Percentiles rank a stretch among this genome's conserved stretches.
Evolutionary conservation across 352 stramenopile species (phyloP).

Genomic region (Salisapilia sapeloensis): DNA sequence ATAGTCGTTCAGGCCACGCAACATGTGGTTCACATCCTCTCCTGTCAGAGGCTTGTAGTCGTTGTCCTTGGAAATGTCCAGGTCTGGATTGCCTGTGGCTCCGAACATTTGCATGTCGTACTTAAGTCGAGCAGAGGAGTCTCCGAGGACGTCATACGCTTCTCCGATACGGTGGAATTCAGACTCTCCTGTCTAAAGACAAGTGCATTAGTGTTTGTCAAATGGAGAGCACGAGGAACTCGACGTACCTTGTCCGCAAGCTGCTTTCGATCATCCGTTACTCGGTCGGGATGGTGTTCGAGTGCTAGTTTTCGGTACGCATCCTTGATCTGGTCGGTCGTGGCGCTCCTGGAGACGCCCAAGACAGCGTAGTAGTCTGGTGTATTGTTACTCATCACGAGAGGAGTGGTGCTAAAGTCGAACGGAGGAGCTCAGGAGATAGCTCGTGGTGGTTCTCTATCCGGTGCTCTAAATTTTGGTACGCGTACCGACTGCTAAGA

Average conservation of each 20-base stretch:
- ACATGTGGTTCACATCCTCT: slow-evolving; percentile 57
- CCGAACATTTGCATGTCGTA: slow-evolving; percentile 66
- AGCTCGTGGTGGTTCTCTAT: no score
- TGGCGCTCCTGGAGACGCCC: slow-evolving; percentile 36
- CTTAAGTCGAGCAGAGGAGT: slow-evolving; percentile 22
- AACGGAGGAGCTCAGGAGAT: no score
- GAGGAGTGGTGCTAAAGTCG: no score
- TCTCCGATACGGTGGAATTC: slow-evolving; percentile 60
- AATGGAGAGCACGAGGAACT: slow-evolving; percentile 3
- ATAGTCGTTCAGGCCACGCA: slow-evolving; percentile 45
- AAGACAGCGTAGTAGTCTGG: slow-evolving; percentile 45
- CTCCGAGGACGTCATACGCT: slow-evolving; percentile 49
- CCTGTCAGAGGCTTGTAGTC: slow-evolving; percentile 55
- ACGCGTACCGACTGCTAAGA: no score
- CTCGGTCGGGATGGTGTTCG: slow-evolving; percentile 53
- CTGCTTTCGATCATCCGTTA: no score
- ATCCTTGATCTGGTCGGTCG: slow-evolving; percentile 53
- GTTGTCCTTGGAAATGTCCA: slow-evolving; percentile 12
- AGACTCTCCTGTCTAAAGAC: no score
- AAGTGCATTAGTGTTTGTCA: no score
- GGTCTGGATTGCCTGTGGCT: slow-evolving; percentile 17
- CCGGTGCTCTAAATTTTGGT: no score
- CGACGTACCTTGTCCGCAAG: slow-evolving; percentile 1
- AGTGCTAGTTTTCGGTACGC: slow-evolving; percentile 36
- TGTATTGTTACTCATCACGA: no score